Evolutionary conservation across 2,329 filamentous ascomycete genomes (phyloP), one percentile per base, ranked within the genome.

Genomic region (Aquanectria penicillioides): DNA sequence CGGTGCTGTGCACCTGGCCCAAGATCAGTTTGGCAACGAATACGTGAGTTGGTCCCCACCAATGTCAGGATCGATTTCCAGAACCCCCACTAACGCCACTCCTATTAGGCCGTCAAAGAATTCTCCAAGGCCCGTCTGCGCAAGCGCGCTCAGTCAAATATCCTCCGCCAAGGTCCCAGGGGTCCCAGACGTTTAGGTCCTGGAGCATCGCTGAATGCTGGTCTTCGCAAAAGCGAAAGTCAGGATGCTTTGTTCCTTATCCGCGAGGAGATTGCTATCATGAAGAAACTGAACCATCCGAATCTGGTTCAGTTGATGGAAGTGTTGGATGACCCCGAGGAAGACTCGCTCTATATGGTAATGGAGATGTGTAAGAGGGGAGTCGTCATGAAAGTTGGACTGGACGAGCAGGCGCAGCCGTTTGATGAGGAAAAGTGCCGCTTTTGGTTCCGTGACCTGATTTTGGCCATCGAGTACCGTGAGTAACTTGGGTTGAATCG

Each of bases 321-420:
- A 77, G 95, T 99, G 3, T 81, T 99, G 48, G 95, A 98, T 73
- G 95, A 98, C 72, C 94, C 95, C 0, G 89, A 94, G 43, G 93
- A 97, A 72, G 95, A 99, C 75, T 97, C 94, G 3, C 79, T 99
- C 11, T 99, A 97, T 78, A 98, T 99, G 92, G 95, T 99, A 18
- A 85, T 99, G 75, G 95, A 99, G 75, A 97, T 97, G 92, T 99
- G 95, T 80, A 95, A 97, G 72, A 97, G 97, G 75, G 95, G 95
- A 1, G 94, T 97, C 18, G 87, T 97, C 48, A 98, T 98, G 94
- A 94, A 94, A 71, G 92, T 99, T 53, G 93, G 92, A 3, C 79
- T 98, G n/a, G 90, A 91, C 58, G 90, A 97, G 69, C 82, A 85
- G 56, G 91, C 93, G 15, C 87, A 90, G 61, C 94, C 95, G 0